Evolutionary conservation across 192 early-diverging fungal genomes (phyloP).

Genomic region (Thamnidium elegans): DNA sequence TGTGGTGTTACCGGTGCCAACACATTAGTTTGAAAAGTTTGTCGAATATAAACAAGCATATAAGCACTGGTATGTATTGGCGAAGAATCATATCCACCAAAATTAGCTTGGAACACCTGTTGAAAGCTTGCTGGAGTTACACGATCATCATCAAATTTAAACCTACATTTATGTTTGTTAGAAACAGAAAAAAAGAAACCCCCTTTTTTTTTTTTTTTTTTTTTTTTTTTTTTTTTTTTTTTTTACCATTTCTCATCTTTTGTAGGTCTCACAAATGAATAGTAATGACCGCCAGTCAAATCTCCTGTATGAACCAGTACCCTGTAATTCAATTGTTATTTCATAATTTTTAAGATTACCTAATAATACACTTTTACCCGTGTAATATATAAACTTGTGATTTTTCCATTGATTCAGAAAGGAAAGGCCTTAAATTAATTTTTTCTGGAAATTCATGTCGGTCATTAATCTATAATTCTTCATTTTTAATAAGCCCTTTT

Average conservation of each 20-base stretch:
- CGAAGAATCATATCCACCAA: conserved; percentile 68
- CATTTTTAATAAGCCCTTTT: neutral
- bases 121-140: conserved; percentile 74
- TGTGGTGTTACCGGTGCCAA: conserved; percentile 58
- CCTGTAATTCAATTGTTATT: conserved; percentile 18
- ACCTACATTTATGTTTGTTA: conserved; percentile 23
- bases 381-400: conserved; percentile 74
- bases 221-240: no score
- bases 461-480: conserved; percentile 76
- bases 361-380: conserved; percentile 24
- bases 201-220: no score
- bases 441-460: conserved; percentile 89
- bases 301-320: conserved; percentile 96
- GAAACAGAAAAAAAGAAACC: neutral
- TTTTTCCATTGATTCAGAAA: conserved; percentile 62
- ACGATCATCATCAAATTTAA: conserved; percentile 93
- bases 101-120: conserved; percentile 95
- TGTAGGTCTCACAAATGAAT: conserved; percentile 80
- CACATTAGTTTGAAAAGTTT: conserved; percentile 66
- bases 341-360: neutral
- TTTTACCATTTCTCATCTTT: conserved; percentile 76
- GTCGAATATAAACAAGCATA: conserved; percentile 97
- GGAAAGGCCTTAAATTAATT: conserved; percentile 81
- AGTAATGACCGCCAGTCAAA: conserved; percentile 91
- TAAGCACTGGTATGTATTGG: conserved; percentile 76